Evolutionary conservation across 2,329 filamentous ascomycete species (phyloP).

Genomic region (Sphaerulina vaccinii): DNA sequence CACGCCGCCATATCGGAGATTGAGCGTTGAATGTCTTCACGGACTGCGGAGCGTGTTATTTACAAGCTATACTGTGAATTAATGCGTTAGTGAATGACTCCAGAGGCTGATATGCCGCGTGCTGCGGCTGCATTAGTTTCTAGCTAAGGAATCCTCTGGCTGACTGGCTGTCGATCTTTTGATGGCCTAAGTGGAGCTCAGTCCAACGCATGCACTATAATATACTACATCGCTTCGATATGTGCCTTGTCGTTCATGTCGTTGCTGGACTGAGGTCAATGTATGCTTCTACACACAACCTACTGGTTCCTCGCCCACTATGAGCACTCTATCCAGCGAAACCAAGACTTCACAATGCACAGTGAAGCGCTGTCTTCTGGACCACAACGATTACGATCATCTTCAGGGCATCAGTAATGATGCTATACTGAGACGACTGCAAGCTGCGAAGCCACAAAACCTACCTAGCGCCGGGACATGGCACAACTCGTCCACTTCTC

Average conservation of each 20-base stretch:
- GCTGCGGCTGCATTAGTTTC: neutral
- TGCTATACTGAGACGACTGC: neutral
- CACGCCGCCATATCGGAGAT: constrained; percentile 7
- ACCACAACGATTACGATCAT: neutral
- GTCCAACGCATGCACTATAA: too few species aligned
- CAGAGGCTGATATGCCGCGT: neutral
- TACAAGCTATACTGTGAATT: neutral
- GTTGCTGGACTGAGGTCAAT: too few species aligned
- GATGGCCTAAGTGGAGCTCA: too few species aligned
- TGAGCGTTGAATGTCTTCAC: neutral
- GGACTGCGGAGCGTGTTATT: neutral
- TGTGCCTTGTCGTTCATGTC: too few species aligned
- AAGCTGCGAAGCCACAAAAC: neutral
- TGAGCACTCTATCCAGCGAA: neutral
- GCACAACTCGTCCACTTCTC: neutral
- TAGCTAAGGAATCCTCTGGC: neutral
- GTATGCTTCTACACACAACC: neutral
- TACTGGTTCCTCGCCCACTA: neutral
- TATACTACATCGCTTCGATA: too few species aligned
- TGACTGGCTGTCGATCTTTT: too few species aligned
- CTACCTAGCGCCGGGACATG: neutral
- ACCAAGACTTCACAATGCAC: neutral
- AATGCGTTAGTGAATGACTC: neutral
- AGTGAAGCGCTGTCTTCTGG: neutral
- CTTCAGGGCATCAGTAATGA: neutral